These are phyloP conservation scores for Capsicum chinense DNA, from an alignment of 257 asterid species.

Conservation along the genomic window DNA sequence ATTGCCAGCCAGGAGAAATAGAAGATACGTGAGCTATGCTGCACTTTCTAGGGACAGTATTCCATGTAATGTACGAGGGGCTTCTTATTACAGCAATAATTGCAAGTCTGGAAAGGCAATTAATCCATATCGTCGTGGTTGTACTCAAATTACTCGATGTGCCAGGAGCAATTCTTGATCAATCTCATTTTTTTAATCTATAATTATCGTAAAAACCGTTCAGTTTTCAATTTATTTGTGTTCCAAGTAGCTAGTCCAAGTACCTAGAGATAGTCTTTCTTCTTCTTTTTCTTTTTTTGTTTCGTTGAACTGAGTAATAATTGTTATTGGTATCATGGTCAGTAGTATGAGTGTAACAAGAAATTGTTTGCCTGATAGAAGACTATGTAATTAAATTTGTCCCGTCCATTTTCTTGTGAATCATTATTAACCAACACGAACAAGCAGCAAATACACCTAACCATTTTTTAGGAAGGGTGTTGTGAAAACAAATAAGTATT, in stretches of 20 bases:
- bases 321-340: not conserved
- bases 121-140: slow-evolving; percentile 57
- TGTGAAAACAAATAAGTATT: too few species aligned
- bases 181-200: not conserved
- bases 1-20: not conserved
- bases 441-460: too few species aligned
- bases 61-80: slow-evolving; percentile 54
- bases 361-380: not conserved
- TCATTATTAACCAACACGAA: too few species aligned
- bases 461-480: too few species aligned
- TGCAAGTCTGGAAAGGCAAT: slow-evolving; percentile 43
- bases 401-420: too few species aligned
- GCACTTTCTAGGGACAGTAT: slow-evolving; percentile 45
- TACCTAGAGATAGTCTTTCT: not conserved
- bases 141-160: slow-evolving; percentile 57
- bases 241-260: too few species aligned
- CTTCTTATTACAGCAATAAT: slow-evolving; percentile 48
- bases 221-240: not conserved
- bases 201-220: not conserved
- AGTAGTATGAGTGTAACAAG: not conserved
- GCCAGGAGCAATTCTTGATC: slow-evolving; percentile 34
- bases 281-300: too few species aligned
- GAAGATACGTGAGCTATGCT: slow-evolving; percentile 49
- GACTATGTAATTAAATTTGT: not conserved
- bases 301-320: not conserved